Evolutionary conservation across 352 stramenopile species (phyloP).

Genomic region (Globisporangium carolinianum): DNA sequence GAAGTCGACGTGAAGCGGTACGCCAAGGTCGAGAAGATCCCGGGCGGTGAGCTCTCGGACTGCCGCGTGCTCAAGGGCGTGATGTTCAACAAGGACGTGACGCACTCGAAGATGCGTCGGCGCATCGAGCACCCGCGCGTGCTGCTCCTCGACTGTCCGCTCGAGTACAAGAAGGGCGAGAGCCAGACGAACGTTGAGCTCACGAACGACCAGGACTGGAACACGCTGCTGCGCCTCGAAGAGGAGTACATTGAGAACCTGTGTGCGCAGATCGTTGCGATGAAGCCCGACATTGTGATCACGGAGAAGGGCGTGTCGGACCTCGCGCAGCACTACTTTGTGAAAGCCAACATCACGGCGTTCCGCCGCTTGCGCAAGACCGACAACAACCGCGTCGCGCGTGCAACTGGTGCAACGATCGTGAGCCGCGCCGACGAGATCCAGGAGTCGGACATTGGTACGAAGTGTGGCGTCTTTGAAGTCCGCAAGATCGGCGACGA

Average conservation of each 20-base stretch:
- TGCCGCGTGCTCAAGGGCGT: constrained; percentile 95
- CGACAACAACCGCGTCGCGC: constrained; percentile 99
- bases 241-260: constrained; percentile 99
- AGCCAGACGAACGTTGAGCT: constrained; percentile 97
- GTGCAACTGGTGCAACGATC: constrained; percentile 96
- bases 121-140: constrained; percentile 98
- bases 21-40: constrained; percentile 99
- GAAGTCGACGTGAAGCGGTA: constrained; percentile 99
- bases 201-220: constrained; percentile 98
- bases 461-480: constrained; percentile 98
- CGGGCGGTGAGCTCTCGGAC: constrained; percentile 94
- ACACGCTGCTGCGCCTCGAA: constrained; percentile 97
- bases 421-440: constrained; percentile 98
- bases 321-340: constrained; percentile 99
- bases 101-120: constrained; percentile 98
- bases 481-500: constrained; percentile 89
- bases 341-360: constrained; percentile 98
- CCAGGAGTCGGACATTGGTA: constrained; percentile 98
- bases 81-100: constrained; percentile 99
- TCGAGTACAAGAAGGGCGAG: constrained; percentile 99
- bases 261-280: constrained; percentile 97
- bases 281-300: constrained; percentile 99
- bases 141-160: constrained; percentile 96
- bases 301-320: constrained; percentile 99
- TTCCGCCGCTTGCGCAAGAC: constrained; percentile 98